These are phyloP conservation scores for Coniosporium tulheliwenetii DNA, from an alignment of 2,329 filamentous ascomycete genomes.

Conservation along the genomic window DNA sequence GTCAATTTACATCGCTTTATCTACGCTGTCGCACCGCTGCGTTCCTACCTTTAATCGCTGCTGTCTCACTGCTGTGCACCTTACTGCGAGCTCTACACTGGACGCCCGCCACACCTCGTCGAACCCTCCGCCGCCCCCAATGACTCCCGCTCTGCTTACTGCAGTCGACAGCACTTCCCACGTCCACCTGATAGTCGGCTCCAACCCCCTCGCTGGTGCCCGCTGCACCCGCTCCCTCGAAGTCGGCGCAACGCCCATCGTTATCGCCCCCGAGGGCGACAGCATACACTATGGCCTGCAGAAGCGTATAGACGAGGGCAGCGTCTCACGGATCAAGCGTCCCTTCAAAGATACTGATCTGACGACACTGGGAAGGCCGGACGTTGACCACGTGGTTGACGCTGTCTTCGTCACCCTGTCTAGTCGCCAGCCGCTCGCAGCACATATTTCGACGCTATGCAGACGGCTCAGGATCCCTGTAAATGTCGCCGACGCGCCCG, in stretches of 20 bases:
- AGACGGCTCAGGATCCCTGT: constrained; percentile 70
- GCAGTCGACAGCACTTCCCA: constrained; percentile 54
- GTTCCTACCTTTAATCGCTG: no score
- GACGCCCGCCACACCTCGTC: no score
- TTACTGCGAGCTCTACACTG: no score
- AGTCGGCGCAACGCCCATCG: constrained; percentile 64
- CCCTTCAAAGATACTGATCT: constrained; percentile 58
- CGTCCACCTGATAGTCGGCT: constrained; percentile 73
- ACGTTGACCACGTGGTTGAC: constrained; percentile 67
- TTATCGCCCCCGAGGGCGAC: constrained; percentile 55
- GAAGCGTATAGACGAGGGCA: constrained; percentile 48
- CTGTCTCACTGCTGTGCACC: no score
- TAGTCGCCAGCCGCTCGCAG: constrained; percentile 33
- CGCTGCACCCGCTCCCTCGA: constrained; percentile 66
- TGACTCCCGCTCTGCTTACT: constrained; percentile 48
- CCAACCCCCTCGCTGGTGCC: constrained; percentile 72
- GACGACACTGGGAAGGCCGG: constrained; percentile 59
- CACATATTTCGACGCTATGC: constrained; percentile 60
- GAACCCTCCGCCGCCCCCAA: constrained; percentile 6
- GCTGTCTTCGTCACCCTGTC: constrained; percentile 73
- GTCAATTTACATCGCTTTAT: no score
- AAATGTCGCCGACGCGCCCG: constrained; percentile 79
- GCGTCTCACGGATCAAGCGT: constrained; percentile 50
- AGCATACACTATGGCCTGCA: constrained; percentile 45
- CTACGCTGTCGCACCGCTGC: no score